Percentiles rank a stretch among this genome's conserved stretches.
Evolutionary conservation across 2,329 filamentous ascomycete species (phyloP).

Genomic region (Exophiala sp.): DNA sequence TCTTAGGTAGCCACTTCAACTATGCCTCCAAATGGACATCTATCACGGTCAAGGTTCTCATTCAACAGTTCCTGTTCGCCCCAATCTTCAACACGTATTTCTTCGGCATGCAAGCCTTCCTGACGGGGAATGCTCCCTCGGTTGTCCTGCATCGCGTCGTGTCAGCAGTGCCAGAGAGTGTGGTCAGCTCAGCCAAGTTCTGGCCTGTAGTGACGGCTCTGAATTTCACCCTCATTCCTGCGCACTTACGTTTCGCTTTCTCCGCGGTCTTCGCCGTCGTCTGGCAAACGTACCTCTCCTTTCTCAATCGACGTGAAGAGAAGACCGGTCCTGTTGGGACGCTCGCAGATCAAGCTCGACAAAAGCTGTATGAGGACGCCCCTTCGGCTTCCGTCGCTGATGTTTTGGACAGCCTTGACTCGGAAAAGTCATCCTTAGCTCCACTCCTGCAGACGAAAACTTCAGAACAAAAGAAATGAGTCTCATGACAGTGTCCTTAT

Average conservation of each 20-base stretch:
- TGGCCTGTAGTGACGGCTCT: constrained; percentile 86
- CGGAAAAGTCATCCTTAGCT: not conserved
- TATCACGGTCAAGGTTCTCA: constrained; percentile 68
- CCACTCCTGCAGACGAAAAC: too few relatives aligned
- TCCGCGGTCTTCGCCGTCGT: constrained; percentile 74
- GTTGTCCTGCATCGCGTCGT: constrained; percentile 68
- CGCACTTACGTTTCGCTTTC: constrained; percentile 77
- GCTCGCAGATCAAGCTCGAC: constrained; percentile 14
- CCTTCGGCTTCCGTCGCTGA: constrained; percentile 16
- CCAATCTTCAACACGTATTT: constrained; percentile 83
- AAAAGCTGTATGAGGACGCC: constrained; percentile 17
- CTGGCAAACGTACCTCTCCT: constrained; percentile 88
- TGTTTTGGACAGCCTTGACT: constrained; percentile 9
- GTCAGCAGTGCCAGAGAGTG: constrained; percentile 70
- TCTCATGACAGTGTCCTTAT: too few relatives aligned
- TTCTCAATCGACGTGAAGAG: constrained; percentile 21
- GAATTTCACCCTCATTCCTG: constrained; percentile 73
- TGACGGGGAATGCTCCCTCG: constrained; percentile 62
- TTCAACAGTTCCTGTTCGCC: constrained; percentile 78
- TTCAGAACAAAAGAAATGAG: too few relatives aligned
- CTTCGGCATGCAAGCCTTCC: constrained; percentile 71
- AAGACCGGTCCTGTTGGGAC: constrained; percentile 12
- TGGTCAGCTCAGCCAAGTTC: constrained; percentile 75
- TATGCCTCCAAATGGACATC: constrained; percentile 69
- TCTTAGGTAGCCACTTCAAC: constrained; percentile 77